A percentile compares a stretch with the other conserved stretches of the same genome.
Evolutionary conservation across 2,329 filamentous ascomycete genomes (phyloP).

Genomic region (Exophiala viscosa): DNA sequence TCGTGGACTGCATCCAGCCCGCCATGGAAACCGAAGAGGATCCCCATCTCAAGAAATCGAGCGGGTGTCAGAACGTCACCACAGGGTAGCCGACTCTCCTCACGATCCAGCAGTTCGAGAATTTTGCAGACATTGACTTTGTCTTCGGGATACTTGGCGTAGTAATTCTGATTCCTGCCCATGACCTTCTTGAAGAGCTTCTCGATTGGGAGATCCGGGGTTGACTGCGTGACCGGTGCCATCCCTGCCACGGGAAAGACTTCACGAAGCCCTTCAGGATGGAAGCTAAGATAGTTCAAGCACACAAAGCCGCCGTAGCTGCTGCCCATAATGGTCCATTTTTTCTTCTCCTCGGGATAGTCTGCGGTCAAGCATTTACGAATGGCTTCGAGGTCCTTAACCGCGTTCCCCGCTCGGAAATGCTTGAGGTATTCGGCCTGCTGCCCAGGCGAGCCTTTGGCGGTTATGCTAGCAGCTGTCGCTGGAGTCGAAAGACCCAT

Average conservation of each 20-base stretch:
- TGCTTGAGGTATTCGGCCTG: conserved; percentile 78
- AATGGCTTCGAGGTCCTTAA: conserved; percentile 83
- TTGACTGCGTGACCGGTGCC: conserved; percentile 57
- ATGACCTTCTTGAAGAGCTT: conserved; percentile 59
- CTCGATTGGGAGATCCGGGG: conserved; percentile 70
- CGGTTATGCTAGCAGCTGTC: conserved; percentile 65
- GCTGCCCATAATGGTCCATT: conserved; percentile 86
- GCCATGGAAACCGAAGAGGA: conserved; percentile 73
- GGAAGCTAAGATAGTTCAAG: conserved; percentile 64
- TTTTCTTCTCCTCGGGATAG: conserved; percentile 65
- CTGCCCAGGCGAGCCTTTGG: conserved; percentile 57
- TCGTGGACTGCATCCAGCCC: conserved; percentile 36
- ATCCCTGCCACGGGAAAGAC: conserved; percentile 81
- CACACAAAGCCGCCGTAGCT: conserved; percentile 87
- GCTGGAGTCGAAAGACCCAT: conserved; percentile 82
- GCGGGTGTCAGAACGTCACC: conserved; percentile 70
- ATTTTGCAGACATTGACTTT: conserved; percentile 64
- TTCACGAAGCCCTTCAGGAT: conserved; percentile 73
- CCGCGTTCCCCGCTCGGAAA: conserved; percentile 87
- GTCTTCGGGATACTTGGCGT: conserved; percentile 81
- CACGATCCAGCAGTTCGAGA: conserved; percentile 55
- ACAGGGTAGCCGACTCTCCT: conserved; percentile 62
- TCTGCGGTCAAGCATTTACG: conserved; percentile 68
- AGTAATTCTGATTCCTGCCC: conserved; percentile 74
- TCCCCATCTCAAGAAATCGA: conserved; percentile 72